A percentile compares a stretch with the other conserved stretches of the same genome.
phyloP scores from a whole-genome alignment of 257 asterid genomes.

The Lycium barbarum region DNA sequence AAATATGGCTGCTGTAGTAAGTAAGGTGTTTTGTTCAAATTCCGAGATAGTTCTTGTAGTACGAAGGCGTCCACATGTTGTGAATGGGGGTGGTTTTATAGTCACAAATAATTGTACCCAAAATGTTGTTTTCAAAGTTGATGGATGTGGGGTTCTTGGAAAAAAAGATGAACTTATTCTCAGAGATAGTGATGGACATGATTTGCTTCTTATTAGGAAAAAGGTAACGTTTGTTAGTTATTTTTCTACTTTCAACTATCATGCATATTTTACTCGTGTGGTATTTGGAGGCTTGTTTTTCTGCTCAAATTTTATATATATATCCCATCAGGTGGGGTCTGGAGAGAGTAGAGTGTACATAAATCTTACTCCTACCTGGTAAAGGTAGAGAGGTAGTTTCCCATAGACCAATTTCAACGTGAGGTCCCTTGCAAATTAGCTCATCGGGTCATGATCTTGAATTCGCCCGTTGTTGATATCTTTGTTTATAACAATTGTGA shows the following conservation, averaged over 20 bases:
- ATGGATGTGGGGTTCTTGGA: conserved; percentile 85
- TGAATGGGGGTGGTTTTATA: conserved; percentile 82
- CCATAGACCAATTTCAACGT: too few relatives aligned
- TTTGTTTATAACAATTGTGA: not conserved
- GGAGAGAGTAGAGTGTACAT: too few relatives aligned
- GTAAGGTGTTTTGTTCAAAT: conserved; percentile 74
- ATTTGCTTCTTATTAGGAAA: conserved; percentile 67
- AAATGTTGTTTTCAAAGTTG: conserved; percentile 58
- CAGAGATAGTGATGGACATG: conserved; percentile 60
- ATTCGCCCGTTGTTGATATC: not conserved
- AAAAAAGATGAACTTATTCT: conserved; percentile 67
- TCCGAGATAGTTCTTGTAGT: conserved; percentile 62
- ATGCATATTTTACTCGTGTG: not conserved
- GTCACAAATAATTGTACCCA: conserved; percentile 64
- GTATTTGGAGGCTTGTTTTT: not conserved
- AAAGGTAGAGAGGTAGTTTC: too few relatives aligned
- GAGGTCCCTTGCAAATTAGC: too few relatives aligned
- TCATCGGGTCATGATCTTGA: not conserved
- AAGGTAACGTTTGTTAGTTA: conserved; percentile 50
- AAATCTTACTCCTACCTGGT: too few relatives aligned
- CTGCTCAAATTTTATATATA: not conserved
- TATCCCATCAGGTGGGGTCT: too few relatives aligned
- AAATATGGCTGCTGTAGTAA: conserved; percentile 62
- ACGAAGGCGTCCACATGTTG: conserved; percentile 79
- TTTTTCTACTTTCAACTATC: not conserved